Evolutionary conservation across 2,329 filamentous ascomycete genomes (phyloP), one percentile per base, ranked within the genome.

Genomic region (Aphanocladium album): DNA sequence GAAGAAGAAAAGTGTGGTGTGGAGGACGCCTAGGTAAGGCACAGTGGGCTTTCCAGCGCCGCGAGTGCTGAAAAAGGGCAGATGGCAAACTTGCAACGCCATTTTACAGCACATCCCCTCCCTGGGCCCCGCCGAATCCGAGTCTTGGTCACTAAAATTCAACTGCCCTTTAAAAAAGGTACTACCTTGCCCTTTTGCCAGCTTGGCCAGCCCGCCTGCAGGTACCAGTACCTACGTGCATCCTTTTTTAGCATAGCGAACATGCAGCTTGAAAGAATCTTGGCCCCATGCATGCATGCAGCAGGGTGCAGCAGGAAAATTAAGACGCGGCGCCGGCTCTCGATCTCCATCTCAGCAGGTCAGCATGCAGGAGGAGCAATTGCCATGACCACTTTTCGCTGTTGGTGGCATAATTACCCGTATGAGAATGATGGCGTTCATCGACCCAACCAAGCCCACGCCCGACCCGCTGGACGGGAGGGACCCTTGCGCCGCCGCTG

Each of bases 401-500:
- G n/a, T 46, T 46, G 19, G 4, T n/a, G n/a, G n/a, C n/a, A 30
- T 30, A 19, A 51, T 35, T 35, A 51, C 49, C n/a, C 33, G 49
- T 25, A 51, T 19, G 27, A n/a, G 49, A n/a, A 30, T 52, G 12
- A 52, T 12, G 49, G 33, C 49, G 49, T 37, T 11, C 49, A 52
- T 52, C 50, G 50, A 37, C 50, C 30, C 50, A n/a, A 52, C 50
- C 30, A n/a, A 52, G 35, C 23, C 37, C 52, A 39, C n/a, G 37
- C 52, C 37, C 25, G 52, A 55, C 52, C 52, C 52, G 52, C 52
- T 17, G 16, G 52, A 55, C 52, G 52, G 51, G 39, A 45, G 52
- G 39, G 49, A 17, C 14, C 30, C n/a, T 23, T 9, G 9, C 41
- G 37, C 35, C 17, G 37, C 16, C 21, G 37, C 9, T 17, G 30